Evolutionary conservation across 148 eudicot species (phyloP).

Genomic region (Polygonum aviculare): DNA sequence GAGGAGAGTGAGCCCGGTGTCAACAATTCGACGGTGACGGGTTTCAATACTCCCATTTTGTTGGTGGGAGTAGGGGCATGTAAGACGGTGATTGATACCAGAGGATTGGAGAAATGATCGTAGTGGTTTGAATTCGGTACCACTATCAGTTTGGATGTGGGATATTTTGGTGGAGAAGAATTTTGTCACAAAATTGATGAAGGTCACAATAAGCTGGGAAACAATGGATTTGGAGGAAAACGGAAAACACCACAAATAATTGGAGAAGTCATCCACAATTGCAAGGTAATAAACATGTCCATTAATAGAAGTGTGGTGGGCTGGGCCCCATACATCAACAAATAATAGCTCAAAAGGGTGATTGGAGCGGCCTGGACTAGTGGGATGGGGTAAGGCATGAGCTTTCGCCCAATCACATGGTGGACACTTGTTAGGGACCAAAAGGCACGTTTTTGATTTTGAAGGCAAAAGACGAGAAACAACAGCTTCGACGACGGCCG

Average conservation of each 20-base stretch:
- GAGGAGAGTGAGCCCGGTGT: neutral
- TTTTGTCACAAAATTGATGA: neutral
- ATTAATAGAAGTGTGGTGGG: neutral
- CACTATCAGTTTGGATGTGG: neutral
- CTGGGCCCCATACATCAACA: conserved; percentile 6
- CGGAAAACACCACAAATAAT: neutral
- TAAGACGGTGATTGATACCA: neutral
- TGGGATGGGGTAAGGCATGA: neutral
- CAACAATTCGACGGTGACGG: neutral
- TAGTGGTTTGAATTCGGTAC: neutral
- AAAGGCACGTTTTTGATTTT: neutral
- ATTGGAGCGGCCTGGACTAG: neutral
- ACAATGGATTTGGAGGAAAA: neutral
- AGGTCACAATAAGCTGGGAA: neutral
- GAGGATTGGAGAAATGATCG: neutral
- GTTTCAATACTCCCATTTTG: neutral
- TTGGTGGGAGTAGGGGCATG: neutral
- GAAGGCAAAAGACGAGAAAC: no score
- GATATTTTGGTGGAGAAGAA: neutral
- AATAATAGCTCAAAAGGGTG: neutral
- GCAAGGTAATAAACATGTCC: neutral
- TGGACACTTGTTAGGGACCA: neutral
- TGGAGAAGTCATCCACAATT: conserved; percentile 6
- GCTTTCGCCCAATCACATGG: neutral
- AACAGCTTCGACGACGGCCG: neutral